Evolutionary conservation across 306 rosid species (phyloP).

Genomic region (cucumber (Cucumis sativus)): DNA sequence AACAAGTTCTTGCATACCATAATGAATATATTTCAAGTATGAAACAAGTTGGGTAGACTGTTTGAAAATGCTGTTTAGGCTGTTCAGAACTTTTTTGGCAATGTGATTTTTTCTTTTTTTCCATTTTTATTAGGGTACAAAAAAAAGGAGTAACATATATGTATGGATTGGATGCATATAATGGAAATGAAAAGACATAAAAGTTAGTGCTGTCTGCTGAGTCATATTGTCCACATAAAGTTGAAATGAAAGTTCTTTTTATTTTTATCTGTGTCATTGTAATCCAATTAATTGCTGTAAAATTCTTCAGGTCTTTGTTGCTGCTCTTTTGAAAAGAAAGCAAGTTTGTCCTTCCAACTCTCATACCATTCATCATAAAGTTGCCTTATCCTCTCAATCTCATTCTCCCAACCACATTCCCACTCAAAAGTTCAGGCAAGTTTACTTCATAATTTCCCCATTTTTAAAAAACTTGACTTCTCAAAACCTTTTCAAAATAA

Average conservation of each 20-base stretch:
- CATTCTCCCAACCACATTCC: constrained; percentile 16
- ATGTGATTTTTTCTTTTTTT: background rate
- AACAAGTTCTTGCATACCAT: no score
- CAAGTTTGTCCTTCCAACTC: constrained; percentile 40
- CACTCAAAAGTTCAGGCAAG: constrained; percentile 57
- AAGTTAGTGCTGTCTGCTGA: constrained; percentile 15
- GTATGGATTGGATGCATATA: constrained; percentile 11
- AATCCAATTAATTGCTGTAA: background rate
- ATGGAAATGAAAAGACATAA: constrained; percentile 3
- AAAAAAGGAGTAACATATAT: constrained; percentile 3
- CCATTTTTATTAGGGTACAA: no score
- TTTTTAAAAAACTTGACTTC: background rate
- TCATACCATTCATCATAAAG: constrained; percentile 19
- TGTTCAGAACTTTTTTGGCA: background rate
- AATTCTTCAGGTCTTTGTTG: constrained; percentile 67
- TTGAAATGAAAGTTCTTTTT: background rate
- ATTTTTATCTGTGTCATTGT: background rate
- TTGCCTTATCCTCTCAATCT: constrained; percentile 18
- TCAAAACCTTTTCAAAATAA: background rate
- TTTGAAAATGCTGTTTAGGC: background rate
- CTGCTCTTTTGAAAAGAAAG: constrained; percentile 70
- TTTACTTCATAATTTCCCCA: background rate
- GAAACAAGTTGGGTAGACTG: background rate
- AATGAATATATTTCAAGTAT: no score
- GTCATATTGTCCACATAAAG: constrained; percentile 7